Conservation (phyloP, 768 basidiomycete genomes). For the Neoboletus magnificus region DNA sequence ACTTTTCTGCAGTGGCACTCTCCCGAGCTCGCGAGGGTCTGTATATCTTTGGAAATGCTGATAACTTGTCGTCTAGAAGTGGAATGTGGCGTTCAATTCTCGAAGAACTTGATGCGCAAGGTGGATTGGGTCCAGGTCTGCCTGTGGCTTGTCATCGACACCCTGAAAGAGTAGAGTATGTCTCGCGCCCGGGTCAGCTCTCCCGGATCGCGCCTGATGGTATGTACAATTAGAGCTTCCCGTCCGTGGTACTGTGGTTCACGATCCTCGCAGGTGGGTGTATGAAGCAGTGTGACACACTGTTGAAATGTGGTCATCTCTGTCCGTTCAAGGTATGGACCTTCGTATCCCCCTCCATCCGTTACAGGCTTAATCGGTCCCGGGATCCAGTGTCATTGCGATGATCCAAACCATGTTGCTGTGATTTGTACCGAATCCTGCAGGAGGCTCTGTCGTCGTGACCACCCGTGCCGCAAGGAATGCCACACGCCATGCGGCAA, state of each 20-base stretch:
- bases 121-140: conserved; percentile 47
- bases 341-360: neutral
- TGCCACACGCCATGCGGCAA: conserved; percentile 53
- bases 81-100: conserved; percentile 58
- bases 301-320: conserved; percentile 58
- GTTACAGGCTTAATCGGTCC: neutral
- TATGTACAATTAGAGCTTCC: conserved; percentile 16
- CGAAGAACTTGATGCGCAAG: conserved; percentile 49
- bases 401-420: conserved; percentile 50
- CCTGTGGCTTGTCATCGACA: conserved; percentile 60
- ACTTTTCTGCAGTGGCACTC: conserved; percentile 49
- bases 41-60: conserved; percentile 67
- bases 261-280: conserved; percentile 51
- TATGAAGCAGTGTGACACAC: conserved; percentile 49
- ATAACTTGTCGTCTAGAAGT: conserved; percentile 47
- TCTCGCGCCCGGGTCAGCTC: conserved; percentile 53
- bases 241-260: neutral
- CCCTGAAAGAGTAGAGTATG: conserved; percentile 37
- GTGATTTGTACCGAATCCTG: conserved; percentile 50
- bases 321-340: conserved; percentile 56
- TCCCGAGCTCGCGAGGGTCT: conserved; percentile 74
- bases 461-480: conserved; percentile 54
- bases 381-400: conserved; percentile 52
- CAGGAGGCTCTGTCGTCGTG: conserved; percentile 46
- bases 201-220: conserved; percentile 54